Percentiles rank a stretch among this genome's conserved stretches.
Evolutionary conservation across 179 eudicot species (phyloP).

Genomic region (Gypsophila paniculata): DNA sequence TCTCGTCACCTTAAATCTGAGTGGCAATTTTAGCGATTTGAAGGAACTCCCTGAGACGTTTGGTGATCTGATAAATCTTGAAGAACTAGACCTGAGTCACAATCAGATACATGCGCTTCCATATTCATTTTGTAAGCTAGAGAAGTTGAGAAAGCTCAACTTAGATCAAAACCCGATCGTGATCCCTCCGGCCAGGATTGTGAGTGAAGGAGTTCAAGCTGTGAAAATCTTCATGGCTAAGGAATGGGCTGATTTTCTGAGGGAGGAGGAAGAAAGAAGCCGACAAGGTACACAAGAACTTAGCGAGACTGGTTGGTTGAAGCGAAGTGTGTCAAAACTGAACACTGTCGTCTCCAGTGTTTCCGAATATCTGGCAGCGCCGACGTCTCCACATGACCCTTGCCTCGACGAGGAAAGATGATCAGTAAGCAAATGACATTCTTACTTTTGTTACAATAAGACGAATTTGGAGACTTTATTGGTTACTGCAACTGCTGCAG

Average conservation of each 20-base stretch:
- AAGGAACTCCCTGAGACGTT: constrained; percentile 71
- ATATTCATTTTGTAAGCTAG: constrained; percentile 60
- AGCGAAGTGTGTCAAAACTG: constrained; percentile 78
- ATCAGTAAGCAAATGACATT: constrained; percentile 18
- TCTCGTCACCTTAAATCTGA: constrained; percentile 62
- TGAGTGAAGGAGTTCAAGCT: constrained; percentile 57
- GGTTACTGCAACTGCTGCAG: constrained; percentile 8
- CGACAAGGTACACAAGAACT: constrained; percentile 38
- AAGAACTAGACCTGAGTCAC: constrained; percentile 82
- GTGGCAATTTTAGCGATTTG: constrained; percentile 82
- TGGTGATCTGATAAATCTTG: constrained; percentile 58
- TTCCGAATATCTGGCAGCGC: constrained; percentile 55
- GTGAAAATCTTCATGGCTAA: constrained; percentile 66
- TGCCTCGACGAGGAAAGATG: constrained; percentile 63
- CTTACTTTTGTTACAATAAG: neutral
- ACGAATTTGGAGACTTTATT: constrained; percentile 9
- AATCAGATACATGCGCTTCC: constrained; percentile 86
- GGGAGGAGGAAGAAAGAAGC: constrained; percentile 63
- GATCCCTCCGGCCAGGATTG: constrained; percentile 65
- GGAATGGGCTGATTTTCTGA: constrained; percentile 57
- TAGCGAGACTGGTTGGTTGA: constrained; percentile 50
- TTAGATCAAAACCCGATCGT: constrained; percentile 77
- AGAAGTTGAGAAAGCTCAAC: constrained; percentile 63
- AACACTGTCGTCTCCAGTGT: constrained; percentile 44
- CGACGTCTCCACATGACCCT: constrained; percentile 42